These are phyloP conservation scores for Lolium rigidum DNA, from an alignment of 176 grass and related monocot species.

Conservation along the genomic window DNA sequence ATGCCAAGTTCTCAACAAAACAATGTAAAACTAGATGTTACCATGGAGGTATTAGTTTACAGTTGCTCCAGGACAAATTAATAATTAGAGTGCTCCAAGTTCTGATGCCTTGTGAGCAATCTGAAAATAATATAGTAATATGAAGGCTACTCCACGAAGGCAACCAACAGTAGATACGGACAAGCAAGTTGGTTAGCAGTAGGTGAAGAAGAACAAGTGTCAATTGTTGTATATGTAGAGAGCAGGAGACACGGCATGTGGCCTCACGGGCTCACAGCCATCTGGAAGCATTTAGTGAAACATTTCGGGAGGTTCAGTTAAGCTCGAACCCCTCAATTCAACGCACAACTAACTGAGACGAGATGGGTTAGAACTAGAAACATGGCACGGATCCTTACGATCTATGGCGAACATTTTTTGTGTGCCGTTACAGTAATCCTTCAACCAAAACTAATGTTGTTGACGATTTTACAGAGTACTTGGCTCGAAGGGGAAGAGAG, in stretches of 20 bases:
- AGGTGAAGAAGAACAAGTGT: constrained; percentile 50
- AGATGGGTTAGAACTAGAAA: constrained; percentile 18
- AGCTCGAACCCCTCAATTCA: constrained; percentile 2
- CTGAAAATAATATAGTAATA: constrained; percentile 21
- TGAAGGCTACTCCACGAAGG: not conserved
- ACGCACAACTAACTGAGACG: not conserved
- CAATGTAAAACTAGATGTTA: not conserved
- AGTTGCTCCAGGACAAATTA: not conserved
- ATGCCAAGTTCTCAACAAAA: not conserved
- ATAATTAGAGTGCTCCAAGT: not conserved
- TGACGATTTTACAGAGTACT: not conserved
- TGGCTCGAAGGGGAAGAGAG: not conserved
- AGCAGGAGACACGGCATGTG: constrained; percentile 29
- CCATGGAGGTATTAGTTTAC: constrained; percentile 8
- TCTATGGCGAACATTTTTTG: not conserved
- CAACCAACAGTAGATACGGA: constrained; percentile 36
- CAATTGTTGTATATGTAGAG: constrained; percentile 41
- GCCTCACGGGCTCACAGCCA: constrained; percentile 15
- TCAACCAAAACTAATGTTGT: not conserved
- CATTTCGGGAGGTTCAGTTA: constrained; percentile 10
- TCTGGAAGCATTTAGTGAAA: constrained; percentile 25
- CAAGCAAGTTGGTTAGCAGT: constrained; percentile 49
- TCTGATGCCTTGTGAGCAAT: constrained; percentile 12
- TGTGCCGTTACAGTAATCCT: not conserved
- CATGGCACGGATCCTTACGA: not conserved